These are phyloP conservation scores for Hypoxylon sp. DNA, from an alignment of 2,329 filamentous ascomycete species.

Conservation along the genomic window DNA sequence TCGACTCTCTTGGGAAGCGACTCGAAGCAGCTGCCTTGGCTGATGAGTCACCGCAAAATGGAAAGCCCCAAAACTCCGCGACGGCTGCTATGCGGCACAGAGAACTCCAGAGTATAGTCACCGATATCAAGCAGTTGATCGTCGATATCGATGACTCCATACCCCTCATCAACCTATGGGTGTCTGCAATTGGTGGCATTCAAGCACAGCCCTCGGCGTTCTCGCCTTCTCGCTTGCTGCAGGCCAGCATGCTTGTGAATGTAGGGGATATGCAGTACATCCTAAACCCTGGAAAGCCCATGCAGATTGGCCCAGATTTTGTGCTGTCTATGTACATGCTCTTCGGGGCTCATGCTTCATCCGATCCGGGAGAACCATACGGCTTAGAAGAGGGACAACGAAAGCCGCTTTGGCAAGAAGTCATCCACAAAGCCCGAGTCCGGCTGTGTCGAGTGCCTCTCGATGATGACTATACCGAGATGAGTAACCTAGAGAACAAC, in stretches of 20 bases:
- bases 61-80: conserved; percentile 53
- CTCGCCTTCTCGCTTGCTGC: conserved; percentile 87
- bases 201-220: conserved; percentile 82
- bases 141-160: conserved; percentile 88
- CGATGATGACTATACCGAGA: conserved; percentile 9
- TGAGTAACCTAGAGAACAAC: conserved; percentile 11
- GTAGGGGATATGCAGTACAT: conserved; percentile 86
- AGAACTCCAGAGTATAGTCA: conserved; percentile 74
- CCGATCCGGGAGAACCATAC: conserved; percentile 56
- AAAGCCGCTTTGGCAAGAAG: conserved; percentile 90
- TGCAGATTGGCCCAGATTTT: conserved; percentile 89
- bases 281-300: conserved; percentile 66
- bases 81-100: conserved; percentile 65
- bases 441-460: conserved; percentile 76
- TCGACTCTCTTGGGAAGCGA: conserved; percentile 79
- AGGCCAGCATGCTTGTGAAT: conserved; percentile 91
- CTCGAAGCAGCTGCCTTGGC: conserved; percentile 74
- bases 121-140: conserved; percentile 78
- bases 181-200: conserved; percentile 90
- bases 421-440: conserved; percentile 89
- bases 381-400: conserved; percentile 63
- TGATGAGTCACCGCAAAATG: conserved; percentile 61
- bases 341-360: conserved; percentile 78
- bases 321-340: conserved; percentile 93
- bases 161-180: conserved; percentile 89